A percentile compares a stretch with the other conserved stretches of the same genome.
These are phyloP conservation scores for Alternaria rosae DNA, from an alignment of 2,329 filamentous ascomycete genomes.

Conservation along the genomic window DNA sequence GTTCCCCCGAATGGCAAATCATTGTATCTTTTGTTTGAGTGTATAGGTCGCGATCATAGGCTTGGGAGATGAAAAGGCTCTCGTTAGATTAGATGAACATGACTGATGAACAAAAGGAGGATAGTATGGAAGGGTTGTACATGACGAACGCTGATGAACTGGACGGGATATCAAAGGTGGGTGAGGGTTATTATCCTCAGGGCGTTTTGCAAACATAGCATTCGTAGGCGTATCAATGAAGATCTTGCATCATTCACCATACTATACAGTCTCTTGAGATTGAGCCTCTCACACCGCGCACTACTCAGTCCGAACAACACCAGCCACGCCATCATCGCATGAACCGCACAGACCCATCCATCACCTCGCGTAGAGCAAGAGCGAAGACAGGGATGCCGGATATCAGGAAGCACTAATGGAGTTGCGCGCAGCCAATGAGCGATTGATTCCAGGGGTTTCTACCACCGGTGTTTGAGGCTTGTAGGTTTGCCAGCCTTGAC, in stretches of 20 bases:
- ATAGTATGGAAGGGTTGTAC: not conserved
- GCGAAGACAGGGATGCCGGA: not conserved
- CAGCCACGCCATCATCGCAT: not conserved
- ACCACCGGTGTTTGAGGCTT: not conserved
- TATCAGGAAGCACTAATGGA: not conserved
- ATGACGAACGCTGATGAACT: not conserved
- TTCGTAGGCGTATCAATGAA: constrained; percentile 2
- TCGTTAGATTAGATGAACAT: constrained; percentile 7
- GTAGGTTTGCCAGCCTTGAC: not conserved
- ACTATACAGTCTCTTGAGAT: not conserved
- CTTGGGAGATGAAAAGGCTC: not conserved
- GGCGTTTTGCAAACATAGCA: not conserved
- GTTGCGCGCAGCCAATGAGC: not conserved
- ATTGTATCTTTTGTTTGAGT: not conserved
- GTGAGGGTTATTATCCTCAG: not conserved
- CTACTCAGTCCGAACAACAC: not conserved
- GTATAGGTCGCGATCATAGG: not conserved
- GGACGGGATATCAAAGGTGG: not conserved
- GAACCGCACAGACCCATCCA: not conserved
- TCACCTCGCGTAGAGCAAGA: not conserved
- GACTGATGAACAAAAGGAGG: constrained; percentile 2
- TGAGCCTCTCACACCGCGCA: not conserved
- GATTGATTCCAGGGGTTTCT: not conserved
- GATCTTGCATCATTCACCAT: not conserved
- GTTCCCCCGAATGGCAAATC: not conserved